Percentiles rank a stretch among this genome's conserved stretches.
Conservation (phyloP, 176 grass and related monocot genomes). For the Melocanna baccifera region DNA sequence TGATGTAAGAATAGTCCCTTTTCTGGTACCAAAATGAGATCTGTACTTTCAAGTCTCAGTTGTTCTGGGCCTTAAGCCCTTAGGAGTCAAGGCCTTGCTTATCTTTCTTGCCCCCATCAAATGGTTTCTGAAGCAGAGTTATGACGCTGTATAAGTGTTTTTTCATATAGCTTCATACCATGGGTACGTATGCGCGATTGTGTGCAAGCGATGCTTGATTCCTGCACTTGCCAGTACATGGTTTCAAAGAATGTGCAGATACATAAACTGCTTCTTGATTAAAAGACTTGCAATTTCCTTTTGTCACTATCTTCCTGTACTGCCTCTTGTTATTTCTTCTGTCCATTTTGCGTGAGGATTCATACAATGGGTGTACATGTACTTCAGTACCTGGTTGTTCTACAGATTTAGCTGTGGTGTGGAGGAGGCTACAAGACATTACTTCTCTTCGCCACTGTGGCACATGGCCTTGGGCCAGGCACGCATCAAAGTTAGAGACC, state of each 20-base stretch:
- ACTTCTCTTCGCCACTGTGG: not conserved
- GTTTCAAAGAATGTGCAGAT: not conserved
- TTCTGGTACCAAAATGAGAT: not conserved
- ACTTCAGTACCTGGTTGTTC: not conserved
- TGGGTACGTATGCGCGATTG: not conserved
- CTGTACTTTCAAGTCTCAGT: not conserved
- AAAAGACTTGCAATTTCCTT: not conserved
- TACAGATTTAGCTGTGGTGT: not conserved
- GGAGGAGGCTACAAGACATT: not conserved
- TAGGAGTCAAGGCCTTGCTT: not conserved
- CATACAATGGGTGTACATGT: not conserved
- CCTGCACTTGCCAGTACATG: not conserved
- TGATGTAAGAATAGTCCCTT: not conserved
- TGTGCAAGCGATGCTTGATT: not conserved
- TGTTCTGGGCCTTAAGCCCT: not conserved
- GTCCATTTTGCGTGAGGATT: not conserved
- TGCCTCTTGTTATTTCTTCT: not conserved
- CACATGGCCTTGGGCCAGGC: slow-evolving; percentile 2
- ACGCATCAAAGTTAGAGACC: not conserved
- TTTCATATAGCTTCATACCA: not conserved
- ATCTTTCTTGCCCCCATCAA: not conserved
- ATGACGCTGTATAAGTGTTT: not conserved
- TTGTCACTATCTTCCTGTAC: not conserved
- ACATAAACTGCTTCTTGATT: not conserved
- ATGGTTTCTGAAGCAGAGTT: not conserved